Base-by-base conservation (phyloP, 106 monocot species). In the Vanilla planifolia region DNA sequence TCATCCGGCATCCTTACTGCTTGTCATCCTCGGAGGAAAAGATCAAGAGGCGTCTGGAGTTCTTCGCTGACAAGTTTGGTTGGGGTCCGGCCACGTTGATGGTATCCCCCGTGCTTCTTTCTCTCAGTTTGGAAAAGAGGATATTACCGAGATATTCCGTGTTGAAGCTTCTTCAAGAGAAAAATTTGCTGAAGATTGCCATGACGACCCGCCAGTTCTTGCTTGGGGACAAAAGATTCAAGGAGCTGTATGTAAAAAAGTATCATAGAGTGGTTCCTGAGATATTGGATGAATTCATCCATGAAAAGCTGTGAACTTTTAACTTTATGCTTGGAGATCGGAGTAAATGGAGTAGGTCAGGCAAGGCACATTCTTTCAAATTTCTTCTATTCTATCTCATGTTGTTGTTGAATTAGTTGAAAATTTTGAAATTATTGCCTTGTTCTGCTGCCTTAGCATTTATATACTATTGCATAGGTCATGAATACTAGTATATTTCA, bases 121-220 rank as follows among this genome's bases (percentile, higher is more conserved):
- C 72, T 15, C 34, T 55, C 5, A 69, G 72, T 23, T 69, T 68
- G 17, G 68, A 68, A 63, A 76, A 69, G 39, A 81, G 64, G 37
- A 53, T 81, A 2, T 16, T 67, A 2, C 76, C 72, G 3, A 62
- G 81, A 65, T 76, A 15, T 28, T 19, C 22, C 17, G 67, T 76
- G 9, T 15, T 69, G 11, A 29, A 45, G 5, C 11, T 61, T 24
- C 56, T 76, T 32, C 23, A 33, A 4, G 35, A 24, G 20, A 66
- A 51, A 55, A 67, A 71, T 7, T 15, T 71, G 43, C 14, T 55
- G 3, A 25, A 37, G 11, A 33, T 55, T 5, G 28, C 42, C 3
- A 20, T 51, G 4, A 60, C 28, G 13, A 33, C 66, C 6, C 17
- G 14, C 30, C 59, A 63, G 4, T 26, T 80, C 24, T 22, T 55